phyloP scores from a whole-genome alignment of 2,329 filamentous ascomycete species.

The Diaporthe sp. region DNA sequence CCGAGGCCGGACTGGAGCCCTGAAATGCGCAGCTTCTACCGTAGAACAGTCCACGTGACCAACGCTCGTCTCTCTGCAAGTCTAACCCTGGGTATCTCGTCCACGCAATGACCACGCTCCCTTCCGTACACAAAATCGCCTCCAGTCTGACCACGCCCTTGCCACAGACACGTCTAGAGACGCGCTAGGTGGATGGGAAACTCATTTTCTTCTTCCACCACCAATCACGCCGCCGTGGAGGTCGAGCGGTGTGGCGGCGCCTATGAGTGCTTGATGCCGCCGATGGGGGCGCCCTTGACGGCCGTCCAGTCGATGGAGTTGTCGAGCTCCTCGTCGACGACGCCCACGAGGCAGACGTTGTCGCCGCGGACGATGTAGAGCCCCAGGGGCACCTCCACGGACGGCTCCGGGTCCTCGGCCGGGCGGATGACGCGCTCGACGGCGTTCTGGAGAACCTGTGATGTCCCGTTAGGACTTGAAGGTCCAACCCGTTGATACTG shows the following conservation, averaged over 20 bases:
- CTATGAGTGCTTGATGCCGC: constrained; percentile 82
- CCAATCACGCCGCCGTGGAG: background rate
- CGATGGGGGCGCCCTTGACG: constrained; percentile 87
- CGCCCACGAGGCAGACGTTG: constrained; percentile 90
- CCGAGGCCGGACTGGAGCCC: constrained; percentile 2
- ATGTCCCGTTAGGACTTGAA: no score
- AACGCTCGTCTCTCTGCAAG: constrained; percentile 9
- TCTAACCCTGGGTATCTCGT: constrained; percentile 36
- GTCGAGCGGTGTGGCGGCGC: background rate
- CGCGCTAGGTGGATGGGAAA: background rate
- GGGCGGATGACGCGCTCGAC: constrained; percentile 92
- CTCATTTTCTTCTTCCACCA: background rate
- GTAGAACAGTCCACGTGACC: constrained; percentile 4
- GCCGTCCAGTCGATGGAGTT: constrained; percentile 92
- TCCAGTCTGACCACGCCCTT: background rate
- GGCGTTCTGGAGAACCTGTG: constrained; percentile 81
- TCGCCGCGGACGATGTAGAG: constrained; percentile 94
- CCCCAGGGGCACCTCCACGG: constrained; percentile 84
- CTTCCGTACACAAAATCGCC: background rate
- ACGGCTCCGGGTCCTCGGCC: constrained; percentile 84
- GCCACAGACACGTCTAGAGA: background rate
- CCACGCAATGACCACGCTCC: constrained; percentile 24
- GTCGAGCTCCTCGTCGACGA: constrained; percentile 92
- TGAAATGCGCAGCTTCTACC: background rate
- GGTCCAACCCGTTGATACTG: no score